Evolutionary conservation across 345 rosid genomes (phyloP), one percentile per base, ranked within the genome.

Genomic region (Carallia pectinifolia): DNA sequence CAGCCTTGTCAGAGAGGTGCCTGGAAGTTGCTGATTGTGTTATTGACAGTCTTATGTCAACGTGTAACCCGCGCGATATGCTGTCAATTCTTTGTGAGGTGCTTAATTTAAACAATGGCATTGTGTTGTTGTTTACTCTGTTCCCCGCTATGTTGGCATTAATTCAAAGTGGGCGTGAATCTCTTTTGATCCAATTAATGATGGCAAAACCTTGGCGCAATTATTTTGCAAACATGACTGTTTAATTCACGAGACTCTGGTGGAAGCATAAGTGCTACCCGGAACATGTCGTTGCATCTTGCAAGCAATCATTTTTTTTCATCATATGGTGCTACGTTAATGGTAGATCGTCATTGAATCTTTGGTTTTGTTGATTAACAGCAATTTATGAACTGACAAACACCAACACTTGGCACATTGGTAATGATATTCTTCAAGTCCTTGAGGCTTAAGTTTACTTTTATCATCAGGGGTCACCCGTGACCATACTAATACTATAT

Each of bases 81-180:
- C 85, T 86, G 79, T 66, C 90, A 37, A 70, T 94, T 85, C 85
- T 94, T 67, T 94, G 95, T 37, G 97, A 86, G 96, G 98, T 91
- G 71, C 47, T 7, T 44, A 65, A 16, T 19, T 15, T 44, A 12
- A 23, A 19, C 39, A n/a, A 5, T 61, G 27, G 17, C 16, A 36
- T 12, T 34, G 34, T 44, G 29, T 44, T 18, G 33, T 37, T 16
- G 53, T 67, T 55, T 27, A 44, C 27, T 15, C 55, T 8, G 34
- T 69, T 63, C 7, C 3, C 36, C 48, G 55, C 12, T 66, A 33
- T 53, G 60, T 8, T 16, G 58, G 36, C 10, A 53, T 36, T 66
- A 19, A 44, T 66, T 66, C 64, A 58, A 39, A 38, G 58, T 17
- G 40, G 7, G n/a, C 36, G 23, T 56, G 29, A 27, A 55, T 36